Evolutionary conservation across 192 early-diverging fungal genomes (phyloP).

Genomic region (Coemansia sp.): DNA sequence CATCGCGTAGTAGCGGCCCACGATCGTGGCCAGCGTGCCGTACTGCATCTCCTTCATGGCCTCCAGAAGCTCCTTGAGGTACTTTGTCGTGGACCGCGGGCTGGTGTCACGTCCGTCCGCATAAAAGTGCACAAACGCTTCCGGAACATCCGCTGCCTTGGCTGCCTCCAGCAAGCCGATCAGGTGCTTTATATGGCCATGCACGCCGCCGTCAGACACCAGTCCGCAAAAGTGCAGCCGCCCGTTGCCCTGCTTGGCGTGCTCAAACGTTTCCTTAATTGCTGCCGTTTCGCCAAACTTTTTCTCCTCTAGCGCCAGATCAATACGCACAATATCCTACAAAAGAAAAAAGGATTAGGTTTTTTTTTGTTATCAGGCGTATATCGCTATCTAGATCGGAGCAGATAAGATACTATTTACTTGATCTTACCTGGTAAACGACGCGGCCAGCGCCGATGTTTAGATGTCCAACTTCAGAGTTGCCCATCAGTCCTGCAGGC

Average conservation of each 20-base stretch:
- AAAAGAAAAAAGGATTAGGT: conserved; percentile 2
- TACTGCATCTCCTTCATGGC: conserved; percentile 61
- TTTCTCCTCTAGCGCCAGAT: conserved; percentile 84
- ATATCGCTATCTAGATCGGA: conserved; percentile 6
- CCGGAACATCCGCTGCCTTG: conserved; percentile 77
- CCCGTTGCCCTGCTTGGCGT: conserved; percentile 73
- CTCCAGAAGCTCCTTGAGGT: conserved; percentile 69
- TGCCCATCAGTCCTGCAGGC: conserved; percentile 99
- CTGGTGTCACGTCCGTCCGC: conserved; percentile 97
- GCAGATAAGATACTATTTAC: conserved; percentile 16
- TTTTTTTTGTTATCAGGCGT: too few species aligned
- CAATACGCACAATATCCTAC: conserved; percentile 97
- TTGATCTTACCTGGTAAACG: conserved; percentile 77
- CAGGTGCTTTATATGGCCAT: conserved; percentile 92
- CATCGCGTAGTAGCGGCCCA: conserved; percentile 99
- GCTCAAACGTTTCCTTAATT: conserved; percentile 79
- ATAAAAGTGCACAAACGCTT: conserved; percentile 92
- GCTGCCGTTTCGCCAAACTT: conserved; percentile 69
- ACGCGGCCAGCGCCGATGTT: conserved; percentile 99
- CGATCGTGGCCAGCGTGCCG: conserved; percentile 88
- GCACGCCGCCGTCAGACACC: conserved; percentile 98
- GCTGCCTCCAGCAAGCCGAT: conserved; percentile 78
- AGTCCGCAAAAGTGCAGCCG: conserved; percentile 93
- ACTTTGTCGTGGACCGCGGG: conserved; percentile 80
- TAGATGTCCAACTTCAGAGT: conserved; percentile 98